Percentiles rank a stretch among this genome's conserved stretches.
Conservation (phyloP, 306 rosid genomes). For the Hippophae gyantsensis region DNA sequence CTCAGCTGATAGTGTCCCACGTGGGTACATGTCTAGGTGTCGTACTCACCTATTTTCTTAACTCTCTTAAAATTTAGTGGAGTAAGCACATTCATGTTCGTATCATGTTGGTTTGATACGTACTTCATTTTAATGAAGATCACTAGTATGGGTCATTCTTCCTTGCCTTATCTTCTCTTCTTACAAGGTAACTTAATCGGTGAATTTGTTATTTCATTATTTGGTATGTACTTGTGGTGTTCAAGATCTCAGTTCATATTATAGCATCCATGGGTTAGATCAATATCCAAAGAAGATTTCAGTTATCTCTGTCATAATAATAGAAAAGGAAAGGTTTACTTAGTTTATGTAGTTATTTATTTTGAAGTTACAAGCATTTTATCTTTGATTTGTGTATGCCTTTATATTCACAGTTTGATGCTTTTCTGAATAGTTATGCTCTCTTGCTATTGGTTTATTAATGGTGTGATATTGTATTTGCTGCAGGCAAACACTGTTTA, state of each 20-base stretch:
- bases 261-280: background rate
- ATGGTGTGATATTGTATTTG: slow-evolving; percentile 12
- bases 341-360: no score
- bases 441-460: background rate
- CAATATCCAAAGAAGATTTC: background rate
- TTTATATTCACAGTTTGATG: background rate
- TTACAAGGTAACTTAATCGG: background rate
- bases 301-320: background rate
- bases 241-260: background rate
- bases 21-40: no score
- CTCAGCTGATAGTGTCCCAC: no score
- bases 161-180: background rate
- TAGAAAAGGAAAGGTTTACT: no score
- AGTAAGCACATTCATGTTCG: no score
- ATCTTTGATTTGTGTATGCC: background rate
- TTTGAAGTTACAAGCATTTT: background rate
- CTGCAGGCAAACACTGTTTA: slow-evolving; percentile 50
- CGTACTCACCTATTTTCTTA: no score
- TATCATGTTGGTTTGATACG: no score
- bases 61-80: no score
- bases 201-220: no score
- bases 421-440: background rate
- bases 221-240: background rate
- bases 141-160: background rate
- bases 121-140: no score